Conservation (phyloP, 768 basidiomycete species). For the Polyporus arcularius region DNA sequence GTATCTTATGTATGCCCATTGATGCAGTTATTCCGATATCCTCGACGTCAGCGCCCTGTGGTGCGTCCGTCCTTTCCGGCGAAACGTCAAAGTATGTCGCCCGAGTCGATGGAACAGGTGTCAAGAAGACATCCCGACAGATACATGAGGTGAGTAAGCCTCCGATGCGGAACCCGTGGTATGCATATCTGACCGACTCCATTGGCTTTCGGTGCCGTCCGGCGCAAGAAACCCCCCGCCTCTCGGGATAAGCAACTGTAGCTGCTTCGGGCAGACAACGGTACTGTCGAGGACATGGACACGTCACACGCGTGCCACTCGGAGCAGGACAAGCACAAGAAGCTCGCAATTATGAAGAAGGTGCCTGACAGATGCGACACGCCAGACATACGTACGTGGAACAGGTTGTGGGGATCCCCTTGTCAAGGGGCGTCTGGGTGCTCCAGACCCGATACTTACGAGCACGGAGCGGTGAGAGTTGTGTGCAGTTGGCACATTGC, state of each 20-base stretch:
- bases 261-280: no score
- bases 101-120: no score
- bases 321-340: not conserved
- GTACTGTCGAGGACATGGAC: no score
- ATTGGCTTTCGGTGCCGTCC: no score
- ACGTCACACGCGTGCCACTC: not conserved
- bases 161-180: no score
- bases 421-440: not conserved
- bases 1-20: constrained; percentile 13
- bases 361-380: constrained; percentile 10
- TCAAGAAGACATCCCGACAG: no score
- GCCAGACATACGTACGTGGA: not conserved
- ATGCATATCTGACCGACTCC: no score
- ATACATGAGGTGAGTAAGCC: no score
- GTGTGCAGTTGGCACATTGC: not conserved
- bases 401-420: constrained; percentile 4
- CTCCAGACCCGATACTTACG: not conserved
- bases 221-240: no score
- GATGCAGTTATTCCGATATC: not conserved
- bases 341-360: not conserved
- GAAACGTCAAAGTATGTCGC: no score
- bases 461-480: not conserved
- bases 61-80: no score
- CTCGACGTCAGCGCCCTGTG: not conserved
- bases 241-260: no score